A percentile compares a stretch with the other conserved stretches of the same genome.
These are phyloP conservation scores for Annulohypoxylon bovei DNA, from an alignment of 495 filamentous ascomycete species.

Conservation along the genomic window DNA sequence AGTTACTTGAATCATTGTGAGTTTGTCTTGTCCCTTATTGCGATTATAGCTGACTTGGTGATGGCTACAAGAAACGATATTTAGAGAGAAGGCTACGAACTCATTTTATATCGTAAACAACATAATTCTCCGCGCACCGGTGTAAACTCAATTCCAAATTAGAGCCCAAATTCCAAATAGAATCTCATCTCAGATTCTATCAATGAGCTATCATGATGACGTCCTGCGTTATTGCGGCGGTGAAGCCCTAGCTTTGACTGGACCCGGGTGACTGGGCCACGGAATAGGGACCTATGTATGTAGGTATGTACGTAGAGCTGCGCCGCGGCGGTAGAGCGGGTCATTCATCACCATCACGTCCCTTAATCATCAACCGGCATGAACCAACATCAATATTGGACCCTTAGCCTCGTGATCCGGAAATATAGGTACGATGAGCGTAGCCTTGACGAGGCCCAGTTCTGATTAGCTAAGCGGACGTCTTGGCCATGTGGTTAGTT, in stretches of 20 bases:
- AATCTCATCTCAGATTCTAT: background rate
- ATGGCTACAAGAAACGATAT: background rate
- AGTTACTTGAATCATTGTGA: conserved; percentile 16
- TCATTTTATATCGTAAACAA: background rate
- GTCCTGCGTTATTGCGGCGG: background rate
- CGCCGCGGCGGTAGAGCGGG: conserved; percentile 12
- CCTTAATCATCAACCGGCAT: background rate
- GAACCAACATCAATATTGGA: conserved; percentile 2
- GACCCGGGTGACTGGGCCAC: background rate
- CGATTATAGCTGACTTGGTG: background rate
- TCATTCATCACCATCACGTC: background rate
- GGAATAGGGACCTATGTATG: background rate
- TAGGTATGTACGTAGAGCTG: background rate
- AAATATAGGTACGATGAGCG: background rate
- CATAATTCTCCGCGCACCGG: background rate
- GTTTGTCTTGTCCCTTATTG: background rate
- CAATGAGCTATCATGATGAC: conserved; percentile 1
- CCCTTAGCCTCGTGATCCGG: background rate
- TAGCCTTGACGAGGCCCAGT: background rate
- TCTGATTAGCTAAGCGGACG: background rate
- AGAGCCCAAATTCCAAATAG: background rate
- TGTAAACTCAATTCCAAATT: conserved; percentile 2
- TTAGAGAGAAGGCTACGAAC: background rate
- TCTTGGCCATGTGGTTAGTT: conserved; percentile 1
- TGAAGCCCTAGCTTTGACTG: background rate